A percentile compares a stretch with the other conserved stretches of the same genome.
These are phyloP conservation scores for Pseudonitzschia multiseries DNA, from an alignment of 108 stramenopile genomes.

Conservation along the genomic window DNA sequence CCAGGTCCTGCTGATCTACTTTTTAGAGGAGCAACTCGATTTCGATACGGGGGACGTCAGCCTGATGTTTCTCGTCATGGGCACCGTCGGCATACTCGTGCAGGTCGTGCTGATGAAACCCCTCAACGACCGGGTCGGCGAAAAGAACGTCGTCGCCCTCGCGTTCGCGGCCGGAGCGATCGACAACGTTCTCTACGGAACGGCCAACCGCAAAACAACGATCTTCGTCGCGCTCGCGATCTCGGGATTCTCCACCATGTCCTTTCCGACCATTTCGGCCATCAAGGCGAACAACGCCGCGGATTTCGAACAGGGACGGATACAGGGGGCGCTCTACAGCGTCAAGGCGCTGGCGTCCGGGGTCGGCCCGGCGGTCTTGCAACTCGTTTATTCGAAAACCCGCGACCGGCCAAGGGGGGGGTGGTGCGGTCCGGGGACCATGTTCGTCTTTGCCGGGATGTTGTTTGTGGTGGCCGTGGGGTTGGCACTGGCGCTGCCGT, in stretches of 20 bases:
- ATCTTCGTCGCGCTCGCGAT: conserved; percentile 63
- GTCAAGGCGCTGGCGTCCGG: conserved; percentile 76
- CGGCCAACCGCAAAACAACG: conserved; percentile 60
- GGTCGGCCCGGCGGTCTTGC: conserved; percentile 60
- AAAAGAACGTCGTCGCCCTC: conserved; percentile 58
- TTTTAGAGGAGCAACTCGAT: conserved; percentile 70
- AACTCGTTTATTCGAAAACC: conserved; percentile 58
- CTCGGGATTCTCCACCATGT: conserved; percentile 55
- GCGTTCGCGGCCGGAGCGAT: conserved; percentile 59
- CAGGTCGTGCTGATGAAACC: conserved; percentile 75
- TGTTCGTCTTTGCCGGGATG: conserved; percentile 68
- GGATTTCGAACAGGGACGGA: conserved; percentile 76
- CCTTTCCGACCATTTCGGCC: conserved; percentile 83
- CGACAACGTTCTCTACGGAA: conserved; percentile 57
- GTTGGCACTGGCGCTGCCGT: conserved; percentile 59
- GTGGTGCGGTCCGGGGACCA: conserved; percentile 61
- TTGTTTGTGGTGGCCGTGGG: conserved; percentile 66
- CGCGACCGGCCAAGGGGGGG: conserved; percentile 19
- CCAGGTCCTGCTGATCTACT: conserved; percentile 74
- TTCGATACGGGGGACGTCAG: conserved; percentile 68
- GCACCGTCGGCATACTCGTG: conserved; percentile 65
- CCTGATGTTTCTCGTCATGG: conserved; percentile 66
- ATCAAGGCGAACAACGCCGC: conserved; percentile 86
- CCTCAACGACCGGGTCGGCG: conserved; percentile 68
- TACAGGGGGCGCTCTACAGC: conserved; percentile 84